Percentiles rank a stretch among this genome's conserved stretches.
Evolutionary conservation across 192 early-diverging fungal genomes (phyloP).

Genomic region (Rhizophagus clarus): DNA sequence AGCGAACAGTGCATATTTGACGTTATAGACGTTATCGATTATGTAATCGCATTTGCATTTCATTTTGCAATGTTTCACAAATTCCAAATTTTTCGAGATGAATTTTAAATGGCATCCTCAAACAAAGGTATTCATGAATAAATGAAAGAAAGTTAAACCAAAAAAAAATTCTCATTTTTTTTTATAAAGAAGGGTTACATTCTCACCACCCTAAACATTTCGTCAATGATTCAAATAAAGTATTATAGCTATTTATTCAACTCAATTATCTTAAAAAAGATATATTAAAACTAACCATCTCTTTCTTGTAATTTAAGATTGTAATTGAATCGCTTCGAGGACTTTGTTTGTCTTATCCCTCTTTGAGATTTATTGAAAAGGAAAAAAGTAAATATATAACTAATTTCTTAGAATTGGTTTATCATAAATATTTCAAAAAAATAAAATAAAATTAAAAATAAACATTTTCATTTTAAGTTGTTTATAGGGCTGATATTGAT

Average conservation of each 20-base stretch:
- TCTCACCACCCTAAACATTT: not conserved
- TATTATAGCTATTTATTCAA: not conserved
- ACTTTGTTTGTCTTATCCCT: conserved; percentile 12
- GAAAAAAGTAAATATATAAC: conserved; percentile 2
- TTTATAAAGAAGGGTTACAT: not conserved
- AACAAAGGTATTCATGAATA: not conserved
- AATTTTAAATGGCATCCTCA: not conserved
- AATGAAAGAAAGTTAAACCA: not conserved
- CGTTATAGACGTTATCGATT: no score
- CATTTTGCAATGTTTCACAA: no score
- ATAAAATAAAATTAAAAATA: no score
- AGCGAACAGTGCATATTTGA: no score
- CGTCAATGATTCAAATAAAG: conserved; percentile 20
- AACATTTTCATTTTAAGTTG: conserved; percentile 39
- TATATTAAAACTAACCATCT: no score
- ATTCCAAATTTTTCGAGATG: no score
- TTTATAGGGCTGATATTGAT: conserved; percentile 60
- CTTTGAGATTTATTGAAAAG: conserved; percentile 9
- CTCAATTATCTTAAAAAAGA: no score
- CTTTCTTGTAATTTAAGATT: conserved; percentile 15
- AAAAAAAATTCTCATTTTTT: not conserved
- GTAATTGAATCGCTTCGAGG: conserved; percentile 19
- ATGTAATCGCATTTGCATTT: no score
- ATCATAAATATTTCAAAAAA: no score
- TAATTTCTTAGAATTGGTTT: not conserved